Conservation (phyloP, 768 basidiomycete genomes). For the Tulasnella sp. region DNA sequence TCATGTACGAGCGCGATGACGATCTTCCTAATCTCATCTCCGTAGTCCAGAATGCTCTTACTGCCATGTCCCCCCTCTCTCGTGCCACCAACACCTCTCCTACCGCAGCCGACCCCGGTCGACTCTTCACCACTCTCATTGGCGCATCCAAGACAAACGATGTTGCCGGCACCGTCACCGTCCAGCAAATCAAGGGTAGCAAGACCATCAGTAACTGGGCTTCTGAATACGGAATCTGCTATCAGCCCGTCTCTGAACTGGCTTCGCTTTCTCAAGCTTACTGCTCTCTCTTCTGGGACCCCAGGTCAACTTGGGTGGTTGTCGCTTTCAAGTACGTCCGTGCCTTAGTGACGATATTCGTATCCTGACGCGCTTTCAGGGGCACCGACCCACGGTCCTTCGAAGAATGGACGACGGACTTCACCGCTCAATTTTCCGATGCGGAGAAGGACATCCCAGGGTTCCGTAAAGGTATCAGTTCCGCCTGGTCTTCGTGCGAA, state of each 20-base stretch:
- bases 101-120: background rate
- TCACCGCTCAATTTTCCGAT: constrained; percentile 1
- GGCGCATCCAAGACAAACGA: background rate
- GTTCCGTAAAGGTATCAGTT: constrained; percentile 2
- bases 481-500: background rate
- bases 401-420: constrained; percentile 18
- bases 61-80: background rate
- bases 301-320: constrained; percentile 15
- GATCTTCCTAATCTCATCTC: background rate
- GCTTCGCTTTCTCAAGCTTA: constrained; percentile 7
- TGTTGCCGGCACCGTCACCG: background rate
- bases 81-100: background rate
- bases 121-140: background rate
- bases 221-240: constrained; percentile 1
- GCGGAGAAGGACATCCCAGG: background rate
- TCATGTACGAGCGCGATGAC: constrained; percentile 16
- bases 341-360: background rate
- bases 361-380: background rate
- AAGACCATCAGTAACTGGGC: background rate
- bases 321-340: constrained; percentile 18
- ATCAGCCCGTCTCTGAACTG: constrained; percentile 11
- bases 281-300: constrained; percentile 17
- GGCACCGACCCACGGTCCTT: constrained; percentile 16
- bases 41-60: too few species aligned
- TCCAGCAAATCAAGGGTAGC: background rate